Evolutionary conservation across 2,329 filamentous ascomycete genomes (phyloP).

Genomic region (Chaetomium strumarium): DNA sequence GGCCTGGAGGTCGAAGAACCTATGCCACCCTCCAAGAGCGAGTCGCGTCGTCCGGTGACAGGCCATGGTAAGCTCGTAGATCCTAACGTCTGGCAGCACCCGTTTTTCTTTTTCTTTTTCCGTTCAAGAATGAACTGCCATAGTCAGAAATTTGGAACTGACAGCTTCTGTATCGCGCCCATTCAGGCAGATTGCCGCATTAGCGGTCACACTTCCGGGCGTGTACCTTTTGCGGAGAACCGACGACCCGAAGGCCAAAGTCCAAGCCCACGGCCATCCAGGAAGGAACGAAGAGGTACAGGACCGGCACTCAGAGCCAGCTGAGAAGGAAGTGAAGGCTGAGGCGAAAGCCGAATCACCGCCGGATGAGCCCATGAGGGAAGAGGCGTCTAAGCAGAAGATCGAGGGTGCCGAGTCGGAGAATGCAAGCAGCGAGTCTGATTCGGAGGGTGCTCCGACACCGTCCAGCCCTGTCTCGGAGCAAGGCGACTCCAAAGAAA

Average conservation of each 20-base stretch:
- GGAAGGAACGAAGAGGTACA: background rate
- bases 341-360: background rate
- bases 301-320: background rate
- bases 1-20: slow-evolving; percentile 10
- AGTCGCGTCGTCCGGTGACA: slow-evolving; percentile 11
- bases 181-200: slow-evolving; percentile 18
- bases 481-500: slow-evolving; percentile 6
- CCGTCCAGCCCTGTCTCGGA: slow-evolving; percentile 4
- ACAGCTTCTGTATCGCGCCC: background rate
- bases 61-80: slow-evolving; percentile 19
- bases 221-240: slow-evolving; percentile 14
- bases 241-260: background rate
- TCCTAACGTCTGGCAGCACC: background rate
- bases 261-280: slow-evolving; percentile 18
- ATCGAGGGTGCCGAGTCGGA: background rate
- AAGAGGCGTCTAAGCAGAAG: background rate
- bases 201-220: slow-evolving; percentile 16
- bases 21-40: slow-evolving; percentile 19
- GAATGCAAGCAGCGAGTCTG: background rate
- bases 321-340: background rate
- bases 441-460: background rate
- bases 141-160: background rate
- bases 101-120: too few species aligned
- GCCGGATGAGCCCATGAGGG: background rate
- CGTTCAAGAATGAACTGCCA: background rate